phyloP scores from a whole-genome alignment of 495 filamentous ascomycete genomes.

The Aspergillus homomorphus region DNA sequence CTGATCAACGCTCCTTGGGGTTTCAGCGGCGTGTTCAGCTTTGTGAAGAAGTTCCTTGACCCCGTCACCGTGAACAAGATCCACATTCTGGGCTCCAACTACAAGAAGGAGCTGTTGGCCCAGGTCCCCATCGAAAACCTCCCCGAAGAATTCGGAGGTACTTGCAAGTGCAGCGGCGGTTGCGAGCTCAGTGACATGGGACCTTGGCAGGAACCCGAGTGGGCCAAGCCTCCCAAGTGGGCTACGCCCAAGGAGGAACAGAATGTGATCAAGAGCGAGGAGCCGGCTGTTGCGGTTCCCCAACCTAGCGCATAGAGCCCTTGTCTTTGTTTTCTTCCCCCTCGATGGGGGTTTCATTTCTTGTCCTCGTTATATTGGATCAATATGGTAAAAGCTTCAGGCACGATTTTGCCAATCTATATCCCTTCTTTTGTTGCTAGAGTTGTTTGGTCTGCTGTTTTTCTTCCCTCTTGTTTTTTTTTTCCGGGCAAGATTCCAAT shows the following conservation, averaged over 20 bases:
- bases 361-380: constrained; percentile 20
- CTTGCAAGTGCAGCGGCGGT: constrained; percentile 77
- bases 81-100: constrained; percentile 76
- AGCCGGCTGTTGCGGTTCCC: constrained; percentile 25
- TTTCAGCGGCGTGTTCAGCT: constrained; percentile 75
- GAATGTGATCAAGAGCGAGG: constrained; percentile 27
- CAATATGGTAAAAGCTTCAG: constrained; percentile 21
- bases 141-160: constrained; percentile 80
- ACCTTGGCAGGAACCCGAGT: constrained; percentile 84
- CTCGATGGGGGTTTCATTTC: constrained; percentile 10
- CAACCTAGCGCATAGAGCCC: constrained; percentile 34
- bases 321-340: constrained; percentile 14
- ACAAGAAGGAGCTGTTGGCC: constrained; percentile 75
- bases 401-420: constrained; percentile 9
- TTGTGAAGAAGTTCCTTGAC: constrained; percentile 90
- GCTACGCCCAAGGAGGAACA: constrained; percentile 40
- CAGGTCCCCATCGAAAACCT: constrained; percentile 92
- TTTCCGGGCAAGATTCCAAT: background rate
- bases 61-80: constrained; percentile 97
- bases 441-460: constrained; percentile 5
- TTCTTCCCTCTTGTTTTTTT: background rate
- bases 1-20: constrained; percentile 98
- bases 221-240: constrained; percentile 69
- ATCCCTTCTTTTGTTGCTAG: constrained; percentile 15
- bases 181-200: constrained; percentile 86